Evolutionary conservation across 192 early-diverging fungal species (phyloP).

Genomic region (Dissophora globulifera): DNA sequence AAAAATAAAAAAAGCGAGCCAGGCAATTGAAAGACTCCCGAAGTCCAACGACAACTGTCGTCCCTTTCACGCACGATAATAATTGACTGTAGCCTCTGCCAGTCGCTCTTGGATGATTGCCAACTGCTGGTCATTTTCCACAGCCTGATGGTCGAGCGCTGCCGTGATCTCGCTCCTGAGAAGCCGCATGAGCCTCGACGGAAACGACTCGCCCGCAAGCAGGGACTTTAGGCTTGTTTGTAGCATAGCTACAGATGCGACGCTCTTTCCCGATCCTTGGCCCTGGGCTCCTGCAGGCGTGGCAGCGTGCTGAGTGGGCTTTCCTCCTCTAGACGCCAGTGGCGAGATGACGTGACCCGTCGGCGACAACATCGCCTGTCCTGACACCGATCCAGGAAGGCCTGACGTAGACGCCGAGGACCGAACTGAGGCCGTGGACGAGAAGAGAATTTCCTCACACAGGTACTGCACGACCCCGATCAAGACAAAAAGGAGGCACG

Average conservation of each 20-base stretch:
- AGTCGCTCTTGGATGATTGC: conserved; percentile 31
- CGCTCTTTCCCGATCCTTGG: conserved; percentile 20
- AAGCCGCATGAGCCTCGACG: conserved; percentile 25
- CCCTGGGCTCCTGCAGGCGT: background rate
- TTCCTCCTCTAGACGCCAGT: conserved; percentile 23
- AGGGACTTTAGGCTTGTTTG: conserved; percentile 44
- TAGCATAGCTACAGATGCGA: conserved; percentile 25
- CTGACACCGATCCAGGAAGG: background rate
- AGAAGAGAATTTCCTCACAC: conserved; percentile 47
- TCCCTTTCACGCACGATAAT: conserved; percentile 26
- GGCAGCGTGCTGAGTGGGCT: background rate
- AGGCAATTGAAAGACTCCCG: background rate
- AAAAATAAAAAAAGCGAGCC: background rate
- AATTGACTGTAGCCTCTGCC: conserved; percentile 22
- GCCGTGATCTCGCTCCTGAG: conserved; percentile 35
- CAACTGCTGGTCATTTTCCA: conserved; percentile 41
- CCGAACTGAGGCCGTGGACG: background rate
- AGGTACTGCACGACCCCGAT: conserved; percentile 49
- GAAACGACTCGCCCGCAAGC: conserved; percentile 42
- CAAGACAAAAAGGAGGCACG: conserved; percentile 40
- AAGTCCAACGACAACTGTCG: no score
- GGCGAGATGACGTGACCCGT: conserved; percentile 26
- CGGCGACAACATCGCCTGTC: conserved; percentile 23
- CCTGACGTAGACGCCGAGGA: background rate
- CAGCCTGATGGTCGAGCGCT: conserved; percentile 19